Conservation (phyloP, 176 grass and related monocot genomes). For the Cymbopogon citratus region DNA sequence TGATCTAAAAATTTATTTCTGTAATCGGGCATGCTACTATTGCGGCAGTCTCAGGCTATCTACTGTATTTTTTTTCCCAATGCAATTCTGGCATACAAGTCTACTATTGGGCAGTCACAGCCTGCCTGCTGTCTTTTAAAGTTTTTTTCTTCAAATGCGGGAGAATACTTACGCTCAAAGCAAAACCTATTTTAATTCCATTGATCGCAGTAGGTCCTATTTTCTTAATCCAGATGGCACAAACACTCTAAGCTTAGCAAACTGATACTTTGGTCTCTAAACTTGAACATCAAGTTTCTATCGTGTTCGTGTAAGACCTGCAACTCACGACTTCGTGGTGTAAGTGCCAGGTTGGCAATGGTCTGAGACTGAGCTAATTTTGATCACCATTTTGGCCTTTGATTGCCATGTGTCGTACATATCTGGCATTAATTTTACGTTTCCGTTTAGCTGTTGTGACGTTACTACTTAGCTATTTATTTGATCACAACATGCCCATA, state of each 20-base stretch:
- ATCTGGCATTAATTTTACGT: too few relatives aligned
- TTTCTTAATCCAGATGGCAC: neutral
- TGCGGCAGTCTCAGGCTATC: neutral
- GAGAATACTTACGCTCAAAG: neutral
- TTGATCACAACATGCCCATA: too few relatives aligned
- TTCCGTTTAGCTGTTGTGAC: too few relatives aligned
- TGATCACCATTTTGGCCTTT: neutral
- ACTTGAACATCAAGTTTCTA: neutral
- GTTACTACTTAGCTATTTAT: too few relatives aligned
- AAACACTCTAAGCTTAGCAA: neutral
- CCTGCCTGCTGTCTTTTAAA: neutral
- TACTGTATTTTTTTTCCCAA: neutral
- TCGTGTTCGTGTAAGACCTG: neutral
- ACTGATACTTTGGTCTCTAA: neutral
- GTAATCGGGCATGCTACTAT: neutral
- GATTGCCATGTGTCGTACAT: too few relatives aligned
- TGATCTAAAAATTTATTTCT: neutral
- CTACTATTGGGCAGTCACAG: neutral
- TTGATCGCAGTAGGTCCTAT: neutral
- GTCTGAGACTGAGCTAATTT: neutral
- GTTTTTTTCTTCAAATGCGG: neutral
- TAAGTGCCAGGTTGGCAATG: neutral
- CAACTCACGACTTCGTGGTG: neutral
- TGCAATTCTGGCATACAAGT: too few relatives aligned
- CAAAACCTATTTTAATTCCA: neutral